Evolutionary conservation across 2,329 filamentous ascomycete genomes (phyloP), one percentile per base, ranked within the genome.

Genomic region (Pseudogymnoascus sp.): DNA sequence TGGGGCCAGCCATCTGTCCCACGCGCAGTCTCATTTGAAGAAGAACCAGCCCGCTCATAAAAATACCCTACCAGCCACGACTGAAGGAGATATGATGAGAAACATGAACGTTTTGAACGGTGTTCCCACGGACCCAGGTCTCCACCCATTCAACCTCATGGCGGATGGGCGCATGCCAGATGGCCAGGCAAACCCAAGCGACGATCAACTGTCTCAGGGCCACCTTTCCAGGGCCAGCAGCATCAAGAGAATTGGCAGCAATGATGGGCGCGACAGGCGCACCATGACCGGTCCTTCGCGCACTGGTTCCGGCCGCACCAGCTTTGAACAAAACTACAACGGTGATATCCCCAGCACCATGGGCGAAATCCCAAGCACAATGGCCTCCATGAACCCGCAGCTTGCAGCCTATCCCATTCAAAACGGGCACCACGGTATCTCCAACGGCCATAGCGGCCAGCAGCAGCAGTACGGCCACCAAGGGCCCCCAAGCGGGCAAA

Each of bases 1-100:
- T 13, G 92, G 92, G 67, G 90, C 90, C 64, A 96, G 89, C 71
- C 94, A 99, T 77, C 76, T 99, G 74, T 95, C 92, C 67, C 91
- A 96, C 75, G 90, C 91, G 34, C 89, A 92, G 74, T 88, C 89
- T 65, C 90, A 95, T 74, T 81, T 94, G 70, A 92, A 91, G 79
- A 92, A 91, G 76, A 81, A 83, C 68, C 80, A 82, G 63, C 77
- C 79, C 62, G 77, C 78, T 18, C 81, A 85, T 68, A 83, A 85
- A 73, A 73, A 74, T 52, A 66, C 69, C 62, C 76, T 75, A 59
- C 76, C 77, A 57, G 75, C 81, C 66, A 76, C 75, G 65, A 75
- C 76, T 59, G 80, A 83, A 39, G 75, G 75, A 61, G 79, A 81
- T 64, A 77, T 77, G 45, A 71, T 85, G 71, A 77, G 78, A 71